phyloP scores from a whole-genome alignment of 2,329 filamentous ascomycete genomes.

The Sporothrix inflata region DNA sequence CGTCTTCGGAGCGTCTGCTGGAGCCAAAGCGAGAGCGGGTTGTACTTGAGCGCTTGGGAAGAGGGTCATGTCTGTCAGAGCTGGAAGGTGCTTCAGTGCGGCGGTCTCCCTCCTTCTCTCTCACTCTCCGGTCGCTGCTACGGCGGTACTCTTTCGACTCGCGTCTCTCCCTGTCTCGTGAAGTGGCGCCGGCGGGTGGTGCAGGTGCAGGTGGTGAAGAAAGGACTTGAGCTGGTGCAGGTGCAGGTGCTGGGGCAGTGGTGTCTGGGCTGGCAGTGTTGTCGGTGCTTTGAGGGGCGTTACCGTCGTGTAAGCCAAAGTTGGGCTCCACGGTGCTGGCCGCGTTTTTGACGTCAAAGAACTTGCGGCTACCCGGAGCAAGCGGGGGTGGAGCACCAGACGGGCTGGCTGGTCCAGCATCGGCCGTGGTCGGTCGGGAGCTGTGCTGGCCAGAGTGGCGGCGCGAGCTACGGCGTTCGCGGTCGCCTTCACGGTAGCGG shows the following conservation, averaged over 20 bases:
- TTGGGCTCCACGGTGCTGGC: conserved; percentile 38
- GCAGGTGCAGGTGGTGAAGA: conserved; percentile 1
- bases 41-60: conserved; percentile 34
- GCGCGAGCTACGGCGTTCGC: conserved; percentile 36
- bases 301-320: conserved; percentile 43
- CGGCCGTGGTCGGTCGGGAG: conserved; percentile 32
- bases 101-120: conserved; percentile 6
- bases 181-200: conserved; percentile 18
- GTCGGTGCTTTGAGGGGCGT: conserved; percentile 35
- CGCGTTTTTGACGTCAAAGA: conserved; percentile 39
- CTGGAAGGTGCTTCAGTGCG: conserved; percentile 18
- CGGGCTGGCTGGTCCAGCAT: not conserved
- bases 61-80: conserved; percentile 32
- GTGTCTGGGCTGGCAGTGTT: conserved; percentile 21
- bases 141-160: conserved; percentile 26
- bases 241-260: conserved; percentile 20
- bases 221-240: not conserved
- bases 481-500: conserved; percentile 32
- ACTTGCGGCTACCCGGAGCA: conserved; percentile 35
- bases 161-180: conserved; percentile 25
- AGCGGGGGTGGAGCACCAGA: conserved; percentile 1
- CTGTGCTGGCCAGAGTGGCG: conserved; percentile 30
- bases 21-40: conserved; percentile 34
- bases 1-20: conserved; percentile 34
- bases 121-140: conserved; percentile 20